Percentiles rank a stretch among this genome's conserved stretches.
These are phyloP conservation scores for Trametes sp. DNA, from an alignment of 1,284 basidiomycete genomes.

Conservation along the genomic window DNA sequence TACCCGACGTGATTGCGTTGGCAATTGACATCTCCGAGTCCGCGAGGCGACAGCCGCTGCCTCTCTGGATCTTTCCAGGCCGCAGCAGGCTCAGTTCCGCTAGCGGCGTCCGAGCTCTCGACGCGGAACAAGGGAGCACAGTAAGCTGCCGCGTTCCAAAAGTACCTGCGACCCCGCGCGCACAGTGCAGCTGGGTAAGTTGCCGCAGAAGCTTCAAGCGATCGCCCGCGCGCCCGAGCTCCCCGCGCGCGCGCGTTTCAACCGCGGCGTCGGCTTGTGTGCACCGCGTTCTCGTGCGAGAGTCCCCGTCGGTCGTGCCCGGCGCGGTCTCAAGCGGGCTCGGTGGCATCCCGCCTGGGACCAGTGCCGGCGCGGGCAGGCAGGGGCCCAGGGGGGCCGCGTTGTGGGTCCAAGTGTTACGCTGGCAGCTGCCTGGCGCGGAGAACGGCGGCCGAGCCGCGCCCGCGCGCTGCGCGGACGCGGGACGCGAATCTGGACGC, in stretches of 20 bases:
- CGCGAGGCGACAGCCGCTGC: background rate
- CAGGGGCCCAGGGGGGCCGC: no score
- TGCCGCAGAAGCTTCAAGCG: background rate
- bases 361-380: no score
- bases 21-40: background rate
- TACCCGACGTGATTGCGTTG: constrained; percentile 6
- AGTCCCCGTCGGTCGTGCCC: no score
- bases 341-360: no score
- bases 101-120: background rate
- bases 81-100: background rate
- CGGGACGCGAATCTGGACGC: background rate
- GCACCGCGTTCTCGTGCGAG: no score
- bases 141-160: background rate
- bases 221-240: background rate
- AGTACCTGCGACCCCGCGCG: background rate
- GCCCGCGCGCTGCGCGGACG: no score
- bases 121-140: background rate
- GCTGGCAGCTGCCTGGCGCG: no score
- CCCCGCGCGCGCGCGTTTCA: constrained; percentile 1
- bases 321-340: no score
- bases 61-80: background rate
- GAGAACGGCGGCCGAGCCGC: no score
- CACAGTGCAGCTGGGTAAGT: no score
- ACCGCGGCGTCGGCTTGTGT: background rate
- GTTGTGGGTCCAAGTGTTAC: background rate